Evolutionary conservation across 345 rosid genomes (phyloP).

Genomic region (Hirschfeldia incana): DNA sequence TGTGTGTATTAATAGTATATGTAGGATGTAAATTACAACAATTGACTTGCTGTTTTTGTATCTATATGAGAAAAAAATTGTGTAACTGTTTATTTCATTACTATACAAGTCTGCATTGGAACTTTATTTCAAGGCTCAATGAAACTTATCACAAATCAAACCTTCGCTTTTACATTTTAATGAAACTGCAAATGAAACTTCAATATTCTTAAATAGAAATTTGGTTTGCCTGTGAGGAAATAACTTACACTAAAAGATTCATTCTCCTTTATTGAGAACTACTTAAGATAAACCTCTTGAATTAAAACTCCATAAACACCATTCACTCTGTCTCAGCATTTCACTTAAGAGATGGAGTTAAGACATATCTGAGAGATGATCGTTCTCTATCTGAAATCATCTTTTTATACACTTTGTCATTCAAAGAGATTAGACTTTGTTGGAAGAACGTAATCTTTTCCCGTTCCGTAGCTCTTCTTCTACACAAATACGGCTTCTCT

Average conservation of each 20-base stretch:
- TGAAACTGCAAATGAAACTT: background rate
- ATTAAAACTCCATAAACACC: no score
- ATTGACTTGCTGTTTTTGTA: no score
- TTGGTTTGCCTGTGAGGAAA: background rate
- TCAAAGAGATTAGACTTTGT: slow-evolving; percentile 4
- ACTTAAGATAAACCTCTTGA: background rate
- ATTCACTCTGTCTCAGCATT: no score
- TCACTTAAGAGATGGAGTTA: no score
- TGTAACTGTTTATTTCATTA: no score
- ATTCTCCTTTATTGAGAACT: background rate
- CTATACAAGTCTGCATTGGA: no score
- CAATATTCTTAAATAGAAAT: background rate
- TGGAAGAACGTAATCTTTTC: slow-evolving; percentile 3
- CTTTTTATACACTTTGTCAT: background rate
- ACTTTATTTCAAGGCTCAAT: no score
- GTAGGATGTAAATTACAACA: background rate
- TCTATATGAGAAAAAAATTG: no score
- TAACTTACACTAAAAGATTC: background rate
- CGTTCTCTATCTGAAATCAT: no score
- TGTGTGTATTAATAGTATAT: background rate
- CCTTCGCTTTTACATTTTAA: no score
- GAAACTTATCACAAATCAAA: no score
- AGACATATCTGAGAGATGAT: no score
- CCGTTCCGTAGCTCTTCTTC: slow-evolving; percentile 19
- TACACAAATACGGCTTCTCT: slow-evolving; percentile 6